Evolutionary conservation across 1,284 basidiomycete genomes (phyloP).

Genomic region (Moesziomyces sp.): DNA sequence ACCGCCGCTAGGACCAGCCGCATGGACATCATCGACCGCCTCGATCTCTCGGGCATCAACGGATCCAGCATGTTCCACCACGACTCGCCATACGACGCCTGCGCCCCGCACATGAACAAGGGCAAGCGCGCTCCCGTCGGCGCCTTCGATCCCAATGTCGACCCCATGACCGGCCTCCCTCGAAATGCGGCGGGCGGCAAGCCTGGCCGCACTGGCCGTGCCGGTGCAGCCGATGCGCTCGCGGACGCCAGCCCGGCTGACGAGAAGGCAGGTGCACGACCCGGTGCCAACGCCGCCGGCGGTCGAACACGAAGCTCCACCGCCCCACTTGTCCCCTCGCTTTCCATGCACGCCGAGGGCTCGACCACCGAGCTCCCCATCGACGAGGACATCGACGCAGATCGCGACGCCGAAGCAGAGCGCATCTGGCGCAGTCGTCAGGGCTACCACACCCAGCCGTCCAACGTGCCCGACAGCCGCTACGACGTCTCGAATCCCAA

Average conservation of each 20-base stretch:
- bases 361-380: conserved; percentile 32
- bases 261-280: conserved; percentile 28
- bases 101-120: conserved; percentile 62
- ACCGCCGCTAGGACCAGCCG: conserved; percentile 38
- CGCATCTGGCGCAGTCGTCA: conserved; percentile 42
- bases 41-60: conserved; percentile 62
- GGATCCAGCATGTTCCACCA: conserved; percentile 66
- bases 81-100: conserved; percentile 67
- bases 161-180: conserved; percentile 61
- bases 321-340: conserved; percentile 38
- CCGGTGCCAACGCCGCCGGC: conserved; percentile 25
- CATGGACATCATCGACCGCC: conserved; percentile 66
- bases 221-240: background rate
- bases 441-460: conserved; percentile 48
- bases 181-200: conserved; percentile 25
- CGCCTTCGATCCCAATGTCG: conserved; percentile 63
- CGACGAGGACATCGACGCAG: conserved; percentile 42
- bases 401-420: conserved; percentile 44
- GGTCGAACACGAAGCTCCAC: conserved; percentile 33
- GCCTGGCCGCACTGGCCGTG: conserved; percentile 1
- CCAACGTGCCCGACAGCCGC: conserved; percentile 44
- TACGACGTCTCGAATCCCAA: conserved; percentile 56
- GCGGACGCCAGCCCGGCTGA: conserved; percentile 20
- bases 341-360: conserved; percentile 38
- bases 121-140: conserved; percentile 57